Evolutionary conservation across 2,329 filamentous ascomycete genomes (phyloP).

Genomic region (Alternaria rosae): DNA sequence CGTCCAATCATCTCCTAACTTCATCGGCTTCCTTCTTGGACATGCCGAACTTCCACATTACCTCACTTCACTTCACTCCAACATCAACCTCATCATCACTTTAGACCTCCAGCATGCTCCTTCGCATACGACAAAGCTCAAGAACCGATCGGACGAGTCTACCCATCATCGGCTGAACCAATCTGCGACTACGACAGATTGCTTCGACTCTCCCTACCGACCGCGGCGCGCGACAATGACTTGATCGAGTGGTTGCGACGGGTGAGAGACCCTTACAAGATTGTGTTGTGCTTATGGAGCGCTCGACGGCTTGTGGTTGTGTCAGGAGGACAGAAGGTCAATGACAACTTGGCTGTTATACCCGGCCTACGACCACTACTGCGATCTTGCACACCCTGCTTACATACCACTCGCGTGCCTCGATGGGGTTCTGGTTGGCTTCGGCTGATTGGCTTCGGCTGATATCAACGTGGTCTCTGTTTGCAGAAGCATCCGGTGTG

Average conservation of each 20-base stretch:
- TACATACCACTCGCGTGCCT: slow-evolving; percentile 3
- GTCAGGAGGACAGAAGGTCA: slow-evolving; percentile 5
- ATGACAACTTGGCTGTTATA: slow-evolving; percentile 4
- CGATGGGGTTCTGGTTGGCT: slow-evolving; percentile 6
- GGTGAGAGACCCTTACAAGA: slow-evolving; percentile 1
- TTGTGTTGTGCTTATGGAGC: slow-evolving; percentile 1
- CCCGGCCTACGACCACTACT: slow-evolving; percentile 2
- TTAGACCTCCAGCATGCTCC: not conserved
- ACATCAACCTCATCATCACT: not conserved
- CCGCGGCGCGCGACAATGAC: slow-evolving; percentile 3
- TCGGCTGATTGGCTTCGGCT: slow-evolving; percentile 1
- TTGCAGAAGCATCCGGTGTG: not conserved
- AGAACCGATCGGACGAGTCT: slow-evolving; percentile 3
- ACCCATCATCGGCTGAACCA: slow-evolving; percentile 4
- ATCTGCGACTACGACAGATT: not conserved
- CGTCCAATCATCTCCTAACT: not conserved
- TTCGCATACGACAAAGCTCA: not conserved
- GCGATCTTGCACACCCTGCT: not conserved
- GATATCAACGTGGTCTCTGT: slow-evolving; percentile 3
- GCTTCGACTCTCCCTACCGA: slow-evolving; percentile 7
- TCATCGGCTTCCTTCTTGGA: not conserved
- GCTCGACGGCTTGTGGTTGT: slow-evolving; percentile 4
- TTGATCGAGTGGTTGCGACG: slow-evolving; percentile 2
- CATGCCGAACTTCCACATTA: not conserved
- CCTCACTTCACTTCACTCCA: not conserved